These are phyloP conservation scores for Enteropsectra breve DNA, from an alignment of 371 early-diverging fungal genomes.

Conservation along the genomic window DNA sequence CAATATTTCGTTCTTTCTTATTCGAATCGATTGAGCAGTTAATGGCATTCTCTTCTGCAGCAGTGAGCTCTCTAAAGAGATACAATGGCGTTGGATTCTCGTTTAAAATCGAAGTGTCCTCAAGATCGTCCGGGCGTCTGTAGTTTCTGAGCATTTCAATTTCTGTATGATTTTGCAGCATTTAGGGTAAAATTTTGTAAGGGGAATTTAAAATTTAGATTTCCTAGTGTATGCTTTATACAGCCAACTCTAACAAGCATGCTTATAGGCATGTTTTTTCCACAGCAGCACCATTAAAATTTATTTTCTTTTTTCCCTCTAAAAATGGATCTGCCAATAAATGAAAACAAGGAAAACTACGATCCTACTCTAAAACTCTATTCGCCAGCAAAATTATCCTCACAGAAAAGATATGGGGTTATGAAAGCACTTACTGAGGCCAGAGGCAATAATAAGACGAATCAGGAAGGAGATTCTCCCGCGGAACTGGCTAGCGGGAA, in stretches of 20 bases:
- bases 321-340: constrained; percentile 1
- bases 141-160: neutral
- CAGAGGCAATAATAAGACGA: neutral
- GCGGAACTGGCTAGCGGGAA: neutral
- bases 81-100: neutral
- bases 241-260: too few relatives aligned
- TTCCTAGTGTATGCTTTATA: too few relatives aligned
- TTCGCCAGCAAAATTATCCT: neutral
- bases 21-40: neutral
- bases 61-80: neutral
- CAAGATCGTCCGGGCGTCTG: neutral
- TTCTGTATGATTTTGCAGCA: neutral
- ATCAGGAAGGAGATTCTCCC: neutral
- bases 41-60: neutral
- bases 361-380: neutral
- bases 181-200: constrained; percentile 1
- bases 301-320: too few relatives aligned
- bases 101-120: neutral
- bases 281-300: too few relatives aligned
- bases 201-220: too few relatives aligned
- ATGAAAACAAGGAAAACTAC: neutral
- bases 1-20: neutral
- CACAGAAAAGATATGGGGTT: neutral
- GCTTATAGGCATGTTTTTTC: too few relatives aligned
- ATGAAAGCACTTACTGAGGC: neutral